Evolutionary conservation across 257 asterid genomes (phyloP), one percentile per base, ranked within the genome.

Genomic region (Apocynum venetum): DNA sequence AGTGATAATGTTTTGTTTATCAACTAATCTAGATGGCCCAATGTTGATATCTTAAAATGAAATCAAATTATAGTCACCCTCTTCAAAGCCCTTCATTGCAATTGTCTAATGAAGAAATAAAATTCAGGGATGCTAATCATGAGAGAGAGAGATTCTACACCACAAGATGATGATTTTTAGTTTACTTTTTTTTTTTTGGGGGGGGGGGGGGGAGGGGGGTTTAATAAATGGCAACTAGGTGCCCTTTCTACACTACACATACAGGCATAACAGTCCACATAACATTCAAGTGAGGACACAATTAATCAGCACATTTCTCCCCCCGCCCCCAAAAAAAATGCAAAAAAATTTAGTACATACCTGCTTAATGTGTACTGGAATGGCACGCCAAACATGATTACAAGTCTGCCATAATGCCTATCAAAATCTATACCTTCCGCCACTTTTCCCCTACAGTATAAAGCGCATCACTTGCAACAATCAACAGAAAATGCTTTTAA

Each of bases 391-490:
- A 87, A 93, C 99, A 96, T 93, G 84, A 96, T 93, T 40, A 93
- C 98, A 81, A 96, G 98, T 77, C 98, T 90, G 74, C 99, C 99
- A 85, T 96, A 96, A 84, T 96, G 99, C 82, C 98, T 89, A 84
- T 96, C 99, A 77, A 96, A 96, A 84, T 96, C 99, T 78, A 96
- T 96, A 81, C 99, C 99, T 84, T 96, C 98, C 0, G 99, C 99
- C 71, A 96, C 99, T 88, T 96, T 96, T 53, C 99, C 99, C 91
- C 99, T 96, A 93, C 82, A 82, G 41, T 61, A 75, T 73, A 72
- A 72, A 49, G 76, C 2, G 13, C 17, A 72, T 60, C 20, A 75
- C 31, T 9, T 67, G 70, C 70, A 61, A 64, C 14, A 79, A 73
- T 52, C 31, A 53, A 59, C 59, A 19, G 56, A 6, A 72, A 53